Base-by-base conservation (phyloP, 306 rosid genomes). In the Corylus americana region DNA sequence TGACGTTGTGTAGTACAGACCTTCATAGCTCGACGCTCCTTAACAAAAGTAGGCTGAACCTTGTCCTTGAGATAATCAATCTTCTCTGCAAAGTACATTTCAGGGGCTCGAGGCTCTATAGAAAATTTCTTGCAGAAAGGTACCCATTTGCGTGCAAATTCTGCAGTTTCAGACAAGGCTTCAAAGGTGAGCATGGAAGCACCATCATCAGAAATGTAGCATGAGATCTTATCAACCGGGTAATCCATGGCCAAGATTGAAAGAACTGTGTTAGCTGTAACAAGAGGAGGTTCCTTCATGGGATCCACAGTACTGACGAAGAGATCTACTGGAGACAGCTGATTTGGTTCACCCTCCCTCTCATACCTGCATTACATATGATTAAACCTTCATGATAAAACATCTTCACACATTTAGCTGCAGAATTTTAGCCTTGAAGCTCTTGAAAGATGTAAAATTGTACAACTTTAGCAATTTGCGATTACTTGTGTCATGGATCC, bases 231-330 rank as follows among this genome's bases (percentile, higher is more conserved):
- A 55, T 90, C 97, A 63, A 94, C 89, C 4, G 98, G 97, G 67
- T 94, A 94, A 77, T 94, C 98, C 94, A 94, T 83, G 70, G 98
- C 91, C 86, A 94, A 83, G 79, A 94, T 94, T 6, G 97, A 94
- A 70, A 94, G 94, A 73, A 94, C 77, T 10, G 98, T 92, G 88
- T 94, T 94, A 44, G 94, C 94, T 74, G 98, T 94, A 74, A 85
- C 90, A 80, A 94, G 83, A 37, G 98, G 98, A 82, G 98, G 98
- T 74, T 94, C 98, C 90, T 94, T 94, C 97, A 92, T 84, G 9
- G 98, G 98, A 80, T 94, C 98, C 91, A 94, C 98, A 20, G 98
- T 94, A 89, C 97, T 92, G 47, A 94, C 98, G 70, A 94, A 94
- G 69, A 94, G 86, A 79, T 94, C 98, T 7, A 90, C 97, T 20